These are phyloP conservation scores for Ambrosia artemisiifolia DNA, from an alignment of 129 eudicot genomes.

Conservation along the genomic window DNA sequence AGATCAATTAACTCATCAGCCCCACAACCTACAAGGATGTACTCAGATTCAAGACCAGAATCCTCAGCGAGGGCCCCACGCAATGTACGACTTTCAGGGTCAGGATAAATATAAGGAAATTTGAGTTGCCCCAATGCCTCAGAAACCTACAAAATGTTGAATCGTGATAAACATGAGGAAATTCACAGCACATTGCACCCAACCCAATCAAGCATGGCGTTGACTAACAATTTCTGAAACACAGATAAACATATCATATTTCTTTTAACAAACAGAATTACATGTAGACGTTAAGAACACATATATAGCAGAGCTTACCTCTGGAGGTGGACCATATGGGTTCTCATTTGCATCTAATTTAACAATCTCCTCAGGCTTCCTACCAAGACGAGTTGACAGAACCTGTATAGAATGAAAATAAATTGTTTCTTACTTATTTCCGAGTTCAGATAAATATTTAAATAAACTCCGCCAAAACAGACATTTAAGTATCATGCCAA, in stretches of 20 bases:
- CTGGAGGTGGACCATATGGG: conserved; percentile 99
- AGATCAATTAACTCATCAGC: conserved; percentile 99
- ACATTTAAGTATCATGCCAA: not conserved
- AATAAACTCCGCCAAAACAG: not conserved
- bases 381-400: conserved; percentile 91
- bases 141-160: conserved; percentile 51
- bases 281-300: not conserved
- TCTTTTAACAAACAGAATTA: not conserved
- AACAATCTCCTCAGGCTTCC: conserved; percentile 94
- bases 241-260: not conserved
- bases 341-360: conserved; percentile 98
- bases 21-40: conserved; percentile 93
- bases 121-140: conserved; percentile 87
- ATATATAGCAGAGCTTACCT: conserved; percentile 40
- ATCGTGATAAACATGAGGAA: not conserved
- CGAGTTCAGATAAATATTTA: not conserved
- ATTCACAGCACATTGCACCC: not conserved
- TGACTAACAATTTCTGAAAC: not conserved
- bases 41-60: conserved; percentile 85
- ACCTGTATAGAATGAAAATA: conserved; percentile 45
- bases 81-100: conserved; percentile 89
- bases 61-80: conserved; percentile 96
- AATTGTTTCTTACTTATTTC: not conserved
- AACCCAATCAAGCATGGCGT: not conserved
- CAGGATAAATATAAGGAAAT: conserved; percentile 95